Conservation (phyloP, 2,329 filamentous ascomycete species). For the Penicillium aurantiogriseum region DNA sequence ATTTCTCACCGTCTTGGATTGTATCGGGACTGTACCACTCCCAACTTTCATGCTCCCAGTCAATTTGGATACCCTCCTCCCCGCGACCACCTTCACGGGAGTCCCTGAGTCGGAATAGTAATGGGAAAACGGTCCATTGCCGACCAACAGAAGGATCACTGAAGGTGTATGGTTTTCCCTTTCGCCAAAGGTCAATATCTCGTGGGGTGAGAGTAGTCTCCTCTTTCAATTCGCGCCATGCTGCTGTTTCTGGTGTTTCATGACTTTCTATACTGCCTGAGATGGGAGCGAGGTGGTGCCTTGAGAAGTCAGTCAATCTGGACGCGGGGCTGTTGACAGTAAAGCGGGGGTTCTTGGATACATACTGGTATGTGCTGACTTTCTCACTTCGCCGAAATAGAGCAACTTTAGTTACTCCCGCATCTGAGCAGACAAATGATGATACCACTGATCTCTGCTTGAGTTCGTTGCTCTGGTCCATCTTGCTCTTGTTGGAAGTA, state of each 20-base stretch:
- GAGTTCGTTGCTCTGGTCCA: slow-evolving; percentile 6
- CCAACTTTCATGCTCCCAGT: slow-evolving; percentile 63
- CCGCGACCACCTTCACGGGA: slow-evolving; percentile 29
- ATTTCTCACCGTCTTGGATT: slow-evolving; percentile 48
- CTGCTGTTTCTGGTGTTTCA: slow-evolving; percentile 57
- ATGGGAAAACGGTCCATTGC: slow-evolving; percentile 64
- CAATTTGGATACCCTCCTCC: slow-evolving; percentile 52
- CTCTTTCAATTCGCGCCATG: slow-evolving; percentile 62
- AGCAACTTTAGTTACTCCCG: slow-evolving; percentile 50
- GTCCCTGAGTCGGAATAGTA: slow-evolving; percentile 52
- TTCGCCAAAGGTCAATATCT: slow-evolving; percentile 53
- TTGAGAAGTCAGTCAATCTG: slow-evolving; percentile 28
- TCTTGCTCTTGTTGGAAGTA: background rate
- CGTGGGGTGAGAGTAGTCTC: slow-evolving; percentile 57
- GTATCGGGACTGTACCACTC: slow-evolving; percentile 56
- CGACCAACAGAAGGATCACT: slow-evolving; percentile 53
- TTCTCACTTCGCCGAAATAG: slow-evolving; percentile 62
- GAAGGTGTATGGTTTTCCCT: slow-evolving; percentile 61
- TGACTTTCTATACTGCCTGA: slow-evolving; percentile 59
- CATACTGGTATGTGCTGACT: slow-evolving; percentile 59
- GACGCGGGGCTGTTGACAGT: background rate
- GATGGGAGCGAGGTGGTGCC: slow-evolving; percentile 58
- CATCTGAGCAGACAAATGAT: slow-evolving; percentile 42
- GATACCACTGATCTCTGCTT: slow-evolving; percentile 43
- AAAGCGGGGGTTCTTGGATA: background rate